Evolutionary conservation across 768 basidiomycete genomes (phyloP).

Genomic region (Suillus spraguei): DNA sequence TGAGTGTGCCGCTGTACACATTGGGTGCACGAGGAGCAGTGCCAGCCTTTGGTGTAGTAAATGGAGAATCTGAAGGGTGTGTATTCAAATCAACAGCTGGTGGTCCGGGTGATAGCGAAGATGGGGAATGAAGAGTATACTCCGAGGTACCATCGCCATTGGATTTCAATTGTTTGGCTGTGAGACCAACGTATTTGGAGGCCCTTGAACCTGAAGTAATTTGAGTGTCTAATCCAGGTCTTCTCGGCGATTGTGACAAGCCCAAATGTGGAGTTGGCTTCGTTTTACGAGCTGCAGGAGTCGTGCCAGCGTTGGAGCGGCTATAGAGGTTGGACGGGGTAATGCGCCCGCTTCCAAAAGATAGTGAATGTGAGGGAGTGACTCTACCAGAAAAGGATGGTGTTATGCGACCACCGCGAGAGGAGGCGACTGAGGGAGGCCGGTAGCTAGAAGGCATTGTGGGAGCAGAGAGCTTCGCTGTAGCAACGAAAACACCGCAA

Average conservation of each 20-base stretch:
- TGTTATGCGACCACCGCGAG: conserved; percentile 49
- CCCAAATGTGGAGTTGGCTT: conserved; percentile 34
- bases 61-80: conserved; percentile 53
- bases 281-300: conserved; percentile 33
- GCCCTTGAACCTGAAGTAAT: conserved; percentile 86
- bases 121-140: conserved; percentile 29
- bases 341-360: conserved; percentile 46
- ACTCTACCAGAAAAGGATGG: conserved; percentile 47
- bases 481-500: conserved; percentile 81
- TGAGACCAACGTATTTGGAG: conserved; percentile 82
- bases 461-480: conserved; percentile 77
- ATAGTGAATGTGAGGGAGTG: conserved; percentile 45
- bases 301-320: conserved; percentile 47
- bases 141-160: conserved; percentile 19
- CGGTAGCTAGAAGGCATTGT: conserved; percentile 64
- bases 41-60: conserved; percentile 66
- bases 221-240: conserved; percentile 34
- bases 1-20: conserved; percentile 18
- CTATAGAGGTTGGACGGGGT: conserved; percentile 59
- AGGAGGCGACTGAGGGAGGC: conserved; percentile 82
- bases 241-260: conserved; percentile 34
- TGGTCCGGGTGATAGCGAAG: conserved; percentile 38
- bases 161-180: conserved; percentile 72
- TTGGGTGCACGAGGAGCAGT: conserved; percentile 31
- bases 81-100: conserved; percentile 40